Base-by-base conservation (phyloP, 495 filamentous ascomycete species). In the Hyaloscypha bicolor region DNA sequence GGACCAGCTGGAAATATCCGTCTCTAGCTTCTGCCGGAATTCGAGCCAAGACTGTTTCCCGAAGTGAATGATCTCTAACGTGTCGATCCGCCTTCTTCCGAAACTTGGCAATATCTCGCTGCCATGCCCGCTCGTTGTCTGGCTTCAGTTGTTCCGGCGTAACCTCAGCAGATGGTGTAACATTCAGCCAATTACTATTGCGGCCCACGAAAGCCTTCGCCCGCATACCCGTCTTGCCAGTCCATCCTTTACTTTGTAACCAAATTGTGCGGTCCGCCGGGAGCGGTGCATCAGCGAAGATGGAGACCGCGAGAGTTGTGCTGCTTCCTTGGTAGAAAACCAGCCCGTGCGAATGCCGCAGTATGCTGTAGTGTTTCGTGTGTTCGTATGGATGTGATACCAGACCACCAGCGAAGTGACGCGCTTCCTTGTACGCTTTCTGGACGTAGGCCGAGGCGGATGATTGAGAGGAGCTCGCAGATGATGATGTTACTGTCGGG, bases 171-270 rank as follows among this genome's bases (percentile, higher is more conserved):
- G 80, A 74, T 0, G 89, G 89, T 0, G 89, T 90, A 4, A 90
- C 87, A 63, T 91, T 80, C 2, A 91, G 71, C 89, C 89, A 91
- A 75, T 77, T 78, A 21, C 81, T 77, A 48, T 82, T 84, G 0
- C 82, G 75, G 21, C 83, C 82, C 19, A 90, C 72, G 9, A 89
- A 70, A 2, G 87, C 81, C 71, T 89, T 90, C 35, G 86, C 76
- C 30, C 82, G 80, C 88, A 91, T 90, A 25, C 89, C 89, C 21
- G 85, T 85, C 68, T 89, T 88, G 9, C 89, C 89, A 0, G 84
- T 84, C 81, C 84, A 90, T 21, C 89, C 89, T 61, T 86, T 86
- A 70, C 80, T 82, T 74, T 91, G 88, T 39, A 91, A 73, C 86
- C 87, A 91, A 39, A 90, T 74, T 9, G 83, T 85, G 45, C 88